phyloP scores from a whole-genome alignment of 1,139 yeast species.

The Yamadazyma dendronema region DNA sequence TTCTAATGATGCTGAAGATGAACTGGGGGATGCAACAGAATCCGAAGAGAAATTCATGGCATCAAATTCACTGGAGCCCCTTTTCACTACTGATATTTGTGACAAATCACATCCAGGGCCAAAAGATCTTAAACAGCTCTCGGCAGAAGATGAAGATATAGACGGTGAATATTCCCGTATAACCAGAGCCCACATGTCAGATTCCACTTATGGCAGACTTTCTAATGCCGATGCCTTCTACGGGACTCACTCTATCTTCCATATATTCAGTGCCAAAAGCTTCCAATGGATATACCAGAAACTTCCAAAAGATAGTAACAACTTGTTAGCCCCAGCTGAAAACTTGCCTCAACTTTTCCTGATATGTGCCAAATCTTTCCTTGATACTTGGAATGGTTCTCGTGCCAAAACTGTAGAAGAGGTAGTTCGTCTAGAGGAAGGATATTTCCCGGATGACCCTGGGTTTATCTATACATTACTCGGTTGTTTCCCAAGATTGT shows the following conservation, averaged over 20 bases:
- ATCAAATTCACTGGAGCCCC: too few relatives aligned
- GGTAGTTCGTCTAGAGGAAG: slow-evolving; percentile 19
- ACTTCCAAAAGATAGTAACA: slow-evolving; percentile 11
- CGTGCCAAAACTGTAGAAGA: slow-evolving; percentile 23
- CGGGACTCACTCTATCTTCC: slow-evolving; percentile 20
- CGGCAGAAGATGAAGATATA: slow-evolving; percentile 1
- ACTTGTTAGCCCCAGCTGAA: slow-evolving; percentile 28
- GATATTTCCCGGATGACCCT: slow-evolving; percentile 33
- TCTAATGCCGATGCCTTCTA: slow-evolving; percentile 3
- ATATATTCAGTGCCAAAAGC: slow-evolving; percentile 19
- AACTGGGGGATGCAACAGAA: background rate
- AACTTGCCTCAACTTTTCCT: slow-evolving; percentile 31
- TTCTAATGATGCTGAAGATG: slow-evolving; percentile 2
- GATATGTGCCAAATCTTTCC: slow-evolving; percentile 21
- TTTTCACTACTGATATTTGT: too few relatives aligned
- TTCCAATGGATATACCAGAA: slow-evolving; percentile 16
- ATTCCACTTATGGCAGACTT: background rate
- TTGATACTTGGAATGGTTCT: slow-evolving; percentile 35
- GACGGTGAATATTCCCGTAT: slow-evolving; percentile 4
- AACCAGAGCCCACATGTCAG: background rate
- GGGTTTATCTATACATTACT: slow-evolving; percentile 25
- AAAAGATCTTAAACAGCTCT: background rate
- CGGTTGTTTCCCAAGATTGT: slow-evolving; percentile 21
- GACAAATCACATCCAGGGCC: background rate
- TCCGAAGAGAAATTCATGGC: too few relatives aligned